Conservation (phyloP, 306 rosid species). For the Echinosophora koreensis region DNA sequence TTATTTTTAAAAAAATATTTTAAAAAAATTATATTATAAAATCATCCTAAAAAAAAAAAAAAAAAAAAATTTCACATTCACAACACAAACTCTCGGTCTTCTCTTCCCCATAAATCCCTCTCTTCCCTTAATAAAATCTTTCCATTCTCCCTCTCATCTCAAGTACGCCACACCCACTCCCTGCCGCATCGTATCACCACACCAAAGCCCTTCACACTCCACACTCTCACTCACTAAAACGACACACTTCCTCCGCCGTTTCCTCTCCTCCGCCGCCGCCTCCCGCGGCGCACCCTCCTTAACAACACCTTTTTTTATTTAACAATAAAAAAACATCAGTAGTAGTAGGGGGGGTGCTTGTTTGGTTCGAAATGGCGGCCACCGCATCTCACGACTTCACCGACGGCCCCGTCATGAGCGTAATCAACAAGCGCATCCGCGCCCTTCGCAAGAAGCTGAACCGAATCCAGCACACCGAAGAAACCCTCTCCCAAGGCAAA, state of each 20-base stretch:
- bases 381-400: slow-evolving; percentile 61
- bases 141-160: too few species aligned
- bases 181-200: neutral
- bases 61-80: too few species aligned
- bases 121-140: too few species aligned
- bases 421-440: slow-evolving; percentile 94
- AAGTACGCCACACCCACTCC: too few species aligned
- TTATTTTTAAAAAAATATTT: too few species aligned
- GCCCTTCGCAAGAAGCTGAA: slow-evolving; percentile 80
- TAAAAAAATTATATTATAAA: too few species aligned
- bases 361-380: slow-evolving; percentile 63
- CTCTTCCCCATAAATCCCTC: neutral
- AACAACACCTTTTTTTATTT: neutral
- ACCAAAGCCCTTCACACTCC: neutral
- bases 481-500: slow-evolving; percentile 76
- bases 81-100: neutral
- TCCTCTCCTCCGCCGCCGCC: neutral
- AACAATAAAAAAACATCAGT: neutral
- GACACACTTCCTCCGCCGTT: too few species aligned
- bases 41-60: too few species aligned
- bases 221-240: neutral
- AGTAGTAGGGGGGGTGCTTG: neutral
- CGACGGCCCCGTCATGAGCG: slow-evolving; percentile 91
- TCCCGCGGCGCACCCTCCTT: neutral
- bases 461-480: slow-evolving; percentile 80